These are phyloP conservation scores for Fusarium duplospermum DNA, from an alignment of 2,329 filamentous ascomycete genomes.

Conservation along the genomic window DNA sequence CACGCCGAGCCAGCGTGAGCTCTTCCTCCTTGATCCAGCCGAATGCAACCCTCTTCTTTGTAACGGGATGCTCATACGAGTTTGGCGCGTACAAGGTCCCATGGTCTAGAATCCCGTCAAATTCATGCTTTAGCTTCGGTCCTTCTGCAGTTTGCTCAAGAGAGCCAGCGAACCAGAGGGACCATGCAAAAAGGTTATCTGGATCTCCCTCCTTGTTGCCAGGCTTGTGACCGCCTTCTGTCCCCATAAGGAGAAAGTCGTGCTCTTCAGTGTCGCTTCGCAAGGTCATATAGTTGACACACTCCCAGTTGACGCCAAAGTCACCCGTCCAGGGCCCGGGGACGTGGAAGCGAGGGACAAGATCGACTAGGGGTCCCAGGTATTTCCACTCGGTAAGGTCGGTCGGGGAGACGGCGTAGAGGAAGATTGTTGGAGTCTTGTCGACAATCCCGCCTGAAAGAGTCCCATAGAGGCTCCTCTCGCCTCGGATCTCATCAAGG, in stretches of 20 bases:
- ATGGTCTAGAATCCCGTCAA: neutral
- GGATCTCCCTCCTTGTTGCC: neutral
- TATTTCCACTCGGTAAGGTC: neutral
- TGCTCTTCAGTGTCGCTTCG: neutral
- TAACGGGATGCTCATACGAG: neutral
- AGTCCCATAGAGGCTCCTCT: neutral
- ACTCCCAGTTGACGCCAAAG: neutral
- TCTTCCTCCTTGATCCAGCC: neutral
- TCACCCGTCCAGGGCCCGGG: neutral
- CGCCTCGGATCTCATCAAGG: neutral
- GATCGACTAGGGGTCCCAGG: neutral
- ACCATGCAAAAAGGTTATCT: neutral
- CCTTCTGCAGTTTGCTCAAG: neutral
- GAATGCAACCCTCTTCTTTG: neutral
- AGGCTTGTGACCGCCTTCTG: neutral
- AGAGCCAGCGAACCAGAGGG: neutral
- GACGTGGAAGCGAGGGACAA: neutral
- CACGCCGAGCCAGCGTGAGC: neutral
- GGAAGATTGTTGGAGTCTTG: neutral
- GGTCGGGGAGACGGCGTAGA: neutral
- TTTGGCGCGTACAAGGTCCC: neutral
- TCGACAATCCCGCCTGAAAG: neutral
- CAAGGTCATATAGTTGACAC: neutral
- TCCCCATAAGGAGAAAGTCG: neutral
- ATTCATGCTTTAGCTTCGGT: neutral